A percentile compares a stretch with the other conserved stretches of the same genome.
These are phyloP conservation scores for Sporobolomyces roseus DNA, from an alignment of 768 basidiomycete species.

Conservation along the genomic window DNA sequence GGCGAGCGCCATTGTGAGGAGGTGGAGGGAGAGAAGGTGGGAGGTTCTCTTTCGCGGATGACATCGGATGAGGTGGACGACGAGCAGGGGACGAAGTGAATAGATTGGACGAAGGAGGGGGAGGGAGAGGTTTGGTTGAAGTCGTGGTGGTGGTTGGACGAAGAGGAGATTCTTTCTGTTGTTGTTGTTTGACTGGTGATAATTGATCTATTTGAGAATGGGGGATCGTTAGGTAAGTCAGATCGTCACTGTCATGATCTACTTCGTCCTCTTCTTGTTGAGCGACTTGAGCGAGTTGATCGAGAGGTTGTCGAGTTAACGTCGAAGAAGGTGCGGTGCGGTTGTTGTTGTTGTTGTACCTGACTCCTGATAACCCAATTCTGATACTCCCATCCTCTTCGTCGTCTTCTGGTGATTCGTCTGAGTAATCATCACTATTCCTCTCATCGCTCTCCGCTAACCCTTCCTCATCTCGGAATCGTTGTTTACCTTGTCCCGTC, in stretches of 20 bases:
- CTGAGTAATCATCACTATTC: no score
- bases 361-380: slow-evolving; percentile 3
- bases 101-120: neutral
- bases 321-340: no score
- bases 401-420: slow-evolving; percentile 7
- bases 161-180: no score
- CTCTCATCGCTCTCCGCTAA: no score
- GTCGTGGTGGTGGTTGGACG: no score
- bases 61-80: neutral
- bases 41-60: neutral
- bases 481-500: neutral
- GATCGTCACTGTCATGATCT: slow-evolving; percentile 5
- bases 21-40: neutral
- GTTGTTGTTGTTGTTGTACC: neutral
- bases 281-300: no score
- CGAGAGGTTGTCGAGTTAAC: neutral
- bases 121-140: neutral
- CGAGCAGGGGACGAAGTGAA: neutral
- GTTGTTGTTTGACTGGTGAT: no score
- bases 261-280: slow-evolving; percentile 12
- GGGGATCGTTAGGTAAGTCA: slow-evolving; percentile 31
- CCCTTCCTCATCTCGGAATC: no score
- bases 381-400: slow-evolving; percentile 11
- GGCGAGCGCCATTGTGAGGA: neutral
- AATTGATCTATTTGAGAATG: neutral